Base-by-base conservation (phyloP, 2,329 filamentous ascomycete species). In the Cordyceps farinosa region DNA sequence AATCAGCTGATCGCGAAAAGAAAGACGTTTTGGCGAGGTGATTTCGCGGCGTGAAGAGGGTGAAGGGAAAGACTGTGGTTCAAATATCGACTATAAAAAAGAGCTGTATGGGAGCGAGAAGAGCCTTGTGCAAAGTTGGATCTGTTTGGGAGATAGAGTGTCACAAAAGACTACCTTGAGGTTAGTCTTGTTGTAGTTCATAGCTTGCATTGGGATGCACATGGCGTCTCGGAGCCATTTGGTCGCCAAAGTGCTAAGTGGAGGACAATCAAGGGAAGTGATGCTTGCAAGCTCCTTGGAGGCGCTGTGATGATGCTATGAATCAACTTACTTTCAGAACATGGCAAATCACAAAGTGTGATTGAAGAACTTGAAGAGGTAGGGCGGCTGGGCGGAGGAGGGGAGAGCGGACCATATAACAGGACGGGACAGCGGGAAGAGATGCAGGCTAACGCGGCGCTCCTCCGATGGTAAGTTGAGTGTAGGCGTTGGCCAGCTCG, bases 361-460 rank as follows among this genome's bases (percentile, higher is more conserved):
- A 30, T 50, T 32, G 36, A 30, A 42, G 44, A 51, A 27, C 34
- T 42, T 34, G 45, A 50, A 29, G 53, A 42, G n/a, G 42, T 38
- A 42, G 34, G 45, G 56, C 45, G 27, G 34, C 27, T 59, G 34
- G 56, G 56, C 17, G 27, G 56, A 42, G 27, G 56, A 51, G 56
- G 56, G 56, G 45, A 59, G 45, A n/a, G 45, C 34, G 45, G 34
- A 59, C 56, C 44, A 59, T 58, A 58, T 59, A 50, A 40, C 27
- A 59, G 34, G 34, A 51, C 29, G 34, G 56, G 34, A 50, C 36
- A 45, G 58, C 48, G 22, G 58, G 50, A 51, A 61, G 29, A 29
- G 36, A 59, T 45, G 48, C 38, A 61, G 36, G 29, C 58, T 52
- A 53, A 61, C 58, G 47, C 48, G 38, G 38, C 40, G 48, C 38